These are phyloP conservation scores for Neurospora crassa DNA, from an alignment of 2,329 filamentous ascomycete genomes.

Conservation along the genomic window DNA sequence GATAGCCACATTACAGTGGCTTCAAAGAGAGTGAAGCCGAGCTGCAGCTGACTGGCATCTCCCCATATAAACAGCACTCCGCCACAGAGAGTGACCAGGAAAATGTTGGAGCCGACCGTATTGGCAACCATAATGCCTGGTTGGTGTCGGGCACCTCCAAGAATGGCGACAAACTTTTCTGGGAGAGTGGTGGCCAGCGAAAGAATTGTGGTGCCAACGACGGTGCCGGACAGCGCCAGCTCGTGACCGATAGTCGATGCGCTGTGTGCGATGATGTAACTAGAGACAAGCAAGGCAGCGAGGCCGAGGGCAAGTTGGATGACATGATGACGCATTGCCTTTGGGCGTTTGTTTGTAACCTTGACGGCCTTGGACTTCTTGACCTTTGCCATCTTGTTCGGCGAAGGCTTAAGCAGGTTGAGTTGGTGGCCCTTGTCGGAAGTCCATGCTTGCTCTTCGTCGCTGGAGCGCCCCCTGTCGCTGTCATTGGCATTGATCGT, in stretches of 20 bases:
- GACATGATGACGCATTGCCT: conserved; percentile 12
- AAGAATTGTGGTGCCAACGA: conserved; percentile 37
- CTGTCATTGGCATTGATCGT: conserved; percentile 8
- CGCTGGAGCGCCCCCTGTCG: conserved; percentile 11
- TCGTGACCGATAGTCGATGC: conserved; percentile 29
- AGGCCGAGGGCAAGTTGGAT: conserved; percentile 33
- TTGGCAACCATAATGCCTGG: conserved; percentile 39
- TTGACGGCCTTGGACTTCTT: neutral
- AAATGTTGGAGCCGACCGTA: conserved; percentile 43
- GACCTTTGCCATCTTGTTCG: neutral
- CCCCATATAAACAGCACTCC: conserved; percentile 27
- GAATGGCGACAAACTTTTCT: conserved; percentile 39
- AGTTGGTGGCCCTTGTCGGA: neutral
- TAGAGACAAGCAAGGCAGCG: conserved; percentile 32
- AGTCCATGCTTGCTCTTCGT: conserved; percentile 3
- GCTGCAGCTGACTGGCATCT: conserved; percentile 17
- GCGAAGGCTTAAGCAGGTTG: neutral
- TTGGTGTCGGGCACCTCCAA: conserved; percentile 35
- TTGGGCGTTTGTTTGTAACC: conserved; percentile 8
- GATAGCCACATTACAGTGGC: conserved; percentile 22
- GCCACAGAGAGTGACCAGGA: conserved; percentile 38
- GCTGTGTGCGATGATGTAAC: conserved; percentile 38
- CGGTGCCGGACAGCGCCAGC: conserved; percentile 32
- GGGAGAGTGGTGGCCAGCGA: conserved; percentile 42
- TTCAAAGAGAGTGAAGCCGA: conserved; percentile 22